These are phyloP conservation scores for Globisporangium rhizosaccharum DNA, from an alignment of 352 stramenopile genomes.

Conservation along the genomic window DNA sequence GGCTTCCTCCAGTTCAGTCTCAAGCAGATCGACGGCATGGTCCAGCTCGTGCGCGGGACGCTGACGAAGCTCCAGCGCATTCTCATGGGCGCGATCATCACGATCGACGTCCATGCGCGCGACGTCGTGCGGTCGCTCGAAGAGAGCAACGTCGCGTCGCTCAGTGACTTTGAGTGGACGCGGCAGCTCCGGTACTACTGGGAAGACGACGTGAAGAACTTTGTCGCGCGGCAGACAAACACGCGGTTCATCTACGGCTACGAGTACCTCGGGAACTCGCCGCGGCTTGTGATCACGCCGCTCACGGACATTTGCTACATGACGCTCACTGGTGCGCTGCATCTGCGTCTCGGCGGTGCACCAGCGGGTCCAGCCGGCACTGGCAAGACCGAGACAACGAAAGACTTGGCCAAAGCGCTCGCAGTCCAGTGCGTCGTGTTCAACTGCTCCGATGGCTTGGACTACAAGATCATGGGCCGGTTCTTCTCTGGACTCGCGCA, in stretches of 20 bases:
- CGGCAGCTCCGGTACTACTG: constrained; percentile 87
- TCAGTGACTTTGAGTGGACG: constrained; percentile 91
- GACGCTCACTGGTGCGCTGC: constrained; percentile 93
- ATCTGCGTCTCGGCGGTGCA: constrained; percentile 89
- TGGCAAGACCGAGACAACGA: constrained; percentile 94
- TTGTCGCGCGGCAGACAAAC: constrained; percentile 77
- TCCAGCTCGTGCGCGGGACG: constrained; percentile 81
- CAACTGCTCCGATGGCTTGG: constrained; percentile 93
- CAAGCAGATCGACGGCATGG: constrained; percentile 91
- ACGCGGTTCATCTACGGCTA: constrained; percentile 84
- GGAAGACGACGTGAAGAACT: constrained; percentile 85
- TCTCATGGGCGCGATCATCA: constrained; percentile 88
- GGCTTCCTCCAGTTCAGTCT: constrained; percentile 87
- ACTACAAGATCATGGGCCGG: constrained; percentile 96
- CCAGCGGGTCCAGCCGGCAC: constrained; percentile 91
- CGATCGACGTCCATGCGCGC: constrained; percentile 89
- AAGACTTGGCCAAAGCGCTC: constrained; percentile 92
- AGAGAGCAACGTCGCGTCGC: constrained; percentile 67
- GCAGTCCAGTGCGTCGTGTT: constrained; percentile 95
- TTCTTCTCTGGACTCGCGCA: constrained; percentile 94
- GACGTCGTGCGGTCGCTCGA: constrained; percentile 85
- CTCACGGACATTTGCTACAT: constrained; percentile 90
- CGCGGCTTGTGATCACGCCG: constrained; percentile 77
- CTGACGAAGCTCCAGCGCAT: constrained; percentile 86
- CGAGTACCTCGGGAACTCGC: constrained; percentile 83